phyloP scores from a whole-genome alignment of 331 rosid genomes.

The Stylosanthes scabra region DNA sequence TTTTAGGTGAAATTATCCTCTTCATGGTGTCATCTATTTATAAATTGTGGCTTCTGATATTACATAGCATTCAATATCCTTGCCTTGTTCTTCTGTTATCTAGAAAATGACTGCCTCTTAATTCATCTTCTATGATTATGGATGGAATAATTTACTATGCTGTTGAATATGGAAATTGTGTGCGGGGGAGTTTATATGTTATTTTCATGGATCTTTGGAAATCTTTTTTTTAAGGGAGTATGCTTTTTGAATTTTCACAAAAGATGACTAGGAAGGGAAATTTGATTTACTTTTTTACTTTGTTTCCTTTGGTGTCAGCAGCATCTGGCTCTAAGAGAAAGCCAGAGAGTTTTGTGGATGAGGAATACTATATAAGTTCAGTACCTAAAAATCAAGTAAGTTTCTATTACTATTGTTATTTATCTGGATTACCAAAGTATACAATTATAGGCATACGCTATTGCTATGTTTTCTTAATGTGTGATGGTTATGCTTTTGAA shows the following conservation, averaged over 20 bases:
- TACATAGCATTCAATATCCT: neutral
- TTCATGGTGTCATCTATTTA: neutral
- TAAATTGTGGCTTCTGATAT: neutral
- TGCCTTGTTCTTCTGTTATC: neutral
- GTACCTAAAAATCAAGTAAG: constrained; percentile 84
- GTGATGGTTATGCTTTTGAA: constrained; percentile 30
- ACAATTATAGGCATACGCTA: constrained; percentile 10
- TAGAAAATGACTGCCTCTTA: neutral
- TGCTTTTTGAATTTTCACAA: constrained; percentile 32
- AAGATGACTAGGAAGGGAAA: constrained; percentile 12
- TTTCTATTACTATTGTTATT: constrained; percentile 30
- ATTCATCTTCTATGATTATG: neutral
- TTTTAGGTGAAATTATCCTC: constrained; percentile 2
- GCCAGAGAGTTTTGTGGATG: constrained; percentile 74
- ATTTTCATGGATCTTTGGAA: neutral
- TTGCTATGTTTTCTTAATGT: neutral
- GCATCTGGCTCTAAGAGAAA: constrained; percentile 74
- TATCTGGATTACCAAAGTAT: constrained; percentile 29
- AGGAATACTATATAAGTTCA: constrained; percentile 83
- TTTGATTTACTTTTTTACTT: constrained; percentile 24
- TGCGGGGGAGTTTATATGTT: neutral
- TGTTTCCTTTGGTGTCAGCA: constrained; percentile 40
- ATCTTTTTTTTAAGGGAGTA: neutral
- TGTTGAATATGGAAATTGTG: neutral
- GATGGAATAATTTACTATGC: neutral